A percentile compares a stretch with the other conserved stretches of the same genome.
phyloP scores from a whole-genome alignment of 129 eudicot species.

The Tanacetum coccineum region DNA sequence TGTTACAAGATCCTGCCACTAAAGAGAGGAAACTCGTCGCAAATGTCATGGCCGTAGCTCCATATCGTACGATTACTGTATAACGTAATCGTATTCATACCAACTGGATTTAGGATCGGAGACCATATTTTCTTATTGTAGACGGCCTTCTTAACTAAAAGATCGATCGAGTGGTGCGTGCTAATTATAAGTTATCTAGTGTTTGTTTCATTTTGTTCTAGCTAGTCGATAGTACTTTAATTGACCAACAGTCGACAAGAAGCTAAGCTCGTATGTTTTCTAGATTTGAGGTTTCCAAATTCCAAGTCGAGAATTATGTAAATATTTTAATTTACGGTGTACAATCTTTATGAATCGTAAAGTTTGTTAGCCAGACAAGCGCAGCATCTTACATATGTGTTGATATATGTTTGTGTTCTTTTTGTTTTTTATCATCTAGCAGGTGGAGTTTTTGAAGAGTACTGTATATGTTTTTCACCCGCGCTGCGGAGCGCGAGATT shows the following conservation, averaged over 20 bases:
- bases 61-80: constrained; percentile 53
- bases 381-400: background rate
- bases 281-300: constrained; percentile 10
- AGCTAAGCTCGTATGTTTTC: constrained; percentile 13
- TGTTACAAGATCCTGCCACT: constrained; percentile 79
- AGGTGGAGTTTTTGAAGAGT: background rate
- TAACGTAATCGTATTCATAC: constrained; percentile 20
- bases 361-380: background rate
- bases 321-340: constrained; percentile 14
- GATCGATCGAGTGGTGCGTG: background rate
- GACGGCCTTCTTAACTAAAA: constrained; percentile 17
- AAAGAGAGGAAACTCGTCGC: constrained; percentile 57
- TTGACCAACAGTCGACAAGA: constrained; percentile 9
- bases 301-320: constrained; percentile 12
- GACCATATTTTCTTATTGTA: constrained; percentile 18
- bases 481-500: no score
- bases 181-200: constrained; percentile 6
- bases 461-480: no score
- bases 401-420: background rate
- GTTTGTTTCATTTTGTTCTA: background rate
- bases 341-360: constrained; percentile 4
- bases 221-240: background rate
- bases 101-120: background rate
- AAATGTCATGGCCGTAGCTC: constrained; percentile 32
- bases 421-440: background rate